These are phyloP conservation scores for Fusarium temperatum DNA, from an alignment of 2,329 filamentous ascomycete species.

Conservation along the genomic window DNA sequence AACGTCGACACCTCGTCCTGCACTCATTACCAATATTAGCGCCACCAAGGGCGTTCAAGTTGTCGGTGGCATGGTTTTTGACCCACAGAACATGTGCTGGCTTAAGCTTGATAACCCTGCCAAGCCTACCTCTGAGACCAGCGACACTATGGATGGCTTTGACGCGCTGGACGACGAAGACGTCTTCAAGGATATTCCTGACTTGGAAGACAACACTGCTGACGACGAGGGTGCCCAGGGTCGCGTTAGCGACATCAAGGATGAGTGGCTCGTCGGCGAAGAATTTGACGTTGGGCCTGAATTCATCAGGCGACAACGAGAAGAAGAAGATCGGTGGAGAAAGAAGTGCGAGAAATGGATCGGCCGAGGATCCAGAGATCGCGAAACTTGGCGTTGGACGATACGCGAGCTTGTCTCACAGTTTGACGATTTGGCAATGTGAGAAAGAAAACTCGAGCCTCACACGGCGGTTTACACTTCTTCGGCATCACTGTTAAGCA, in stretches of 20 bases:
- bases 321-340: conserved; percentile 92
- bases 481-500: conserved; percentile 31
- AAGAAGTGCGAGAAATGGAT: conserved; percentile 90
- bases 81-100: conserved; percentile 98
- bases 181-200: conserved; percentile 93
- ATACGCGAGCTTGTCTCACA: conserved; percentile 68
- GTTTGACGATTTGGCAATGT: conserved; percentile 51
- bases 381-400: conserved; percentile 80
- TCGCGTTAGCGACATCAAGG: conserved; percentile 69
- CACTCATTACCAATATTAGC: conserved; percentile 91
- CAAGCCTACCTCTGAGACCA: conserved; percentile 58
- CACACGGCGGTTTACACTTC: conserved; percentile 24
- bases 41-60: conserved; percentile 88
- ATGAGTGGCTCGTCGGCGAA: conserved; percentile 89
- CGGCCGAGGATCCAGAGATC: conserved; percentile 63
- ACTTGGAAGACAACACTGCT: conserved; percentile 76
- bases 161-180: conserved; percentile 86
- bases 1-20: conserved; percentile 69
- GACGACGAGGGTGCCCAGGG: conserved; percentile 60
- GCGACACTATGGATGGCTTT: conserved; percentile 69
- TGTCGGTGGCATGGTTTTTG: conserved; percentile 98
- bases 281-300: conserved; percentile 98
- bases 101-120: conserved; percentile 73
- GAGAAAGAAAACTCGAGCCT: conserved; percentile 34
- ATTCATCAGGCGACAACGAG: conserved; percentile 87